Evolutionary conservation across 306 rosid genomes (phyloP), one percentile per base, ranked within the genome.

Genomic region (Quercus bicolor): DNA sequence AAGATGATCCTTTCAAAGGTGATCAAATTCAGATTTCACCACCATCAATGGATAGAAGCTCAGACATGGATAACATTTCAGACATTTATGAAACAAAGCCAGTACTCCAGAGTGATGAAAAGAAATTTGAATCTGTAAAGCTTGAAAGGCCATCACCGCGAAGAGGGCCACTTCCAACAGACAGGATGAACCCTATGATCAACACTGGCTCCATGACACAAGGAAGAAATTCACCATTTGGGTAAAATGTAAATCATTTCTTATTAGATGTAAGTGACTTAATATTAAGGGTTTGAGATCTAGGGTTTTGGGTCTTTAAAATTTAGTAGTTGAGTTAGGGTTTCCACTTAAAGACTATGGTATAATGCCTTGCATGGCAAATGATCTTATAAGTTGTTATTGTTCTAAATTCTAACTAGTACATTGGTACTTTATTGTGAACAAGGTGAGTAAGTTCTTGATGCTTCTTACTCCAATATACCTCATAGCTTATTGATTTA

Each of bases 121-220:
- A 87, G 82, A 90, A 89, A 86, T 88, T 85, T 79, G 94, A 88
- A 14, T 75, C 92, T 5, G 86, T 76, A 75, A 93, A 91, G 77
- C 98, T 91, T 5, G 98, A 93, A 83, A 89, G 93, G 88, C 94
- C 91, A 1, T 93, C 98, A 12, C 98, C 98, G 6, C 82, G 93
- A 81, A 82, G 97, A 65, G 86, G 77, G 9, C 82, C 87, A 8
- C 79, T 81, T 77, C 85, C 79, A 2, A 79, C 81, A 1, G 93
- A 92, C 55, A 85, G 97, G 84, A 90, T 91, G 89, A 93, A 82
- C 83, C 94, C 96, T 53, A 91, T 91, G 89, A 91, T 89, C 66
- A 91, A 83, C 23, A 62, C 87, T 2, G 84, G 88, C n/a, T 54
- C 85, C 79, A 52, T 87, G 77, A 81, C 85, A 79, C 92, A 86